Base-by-base conservation (phyloP, 2,329 filamentous ascomycete genomes). In the Colletotrichum sp. region DNA sequence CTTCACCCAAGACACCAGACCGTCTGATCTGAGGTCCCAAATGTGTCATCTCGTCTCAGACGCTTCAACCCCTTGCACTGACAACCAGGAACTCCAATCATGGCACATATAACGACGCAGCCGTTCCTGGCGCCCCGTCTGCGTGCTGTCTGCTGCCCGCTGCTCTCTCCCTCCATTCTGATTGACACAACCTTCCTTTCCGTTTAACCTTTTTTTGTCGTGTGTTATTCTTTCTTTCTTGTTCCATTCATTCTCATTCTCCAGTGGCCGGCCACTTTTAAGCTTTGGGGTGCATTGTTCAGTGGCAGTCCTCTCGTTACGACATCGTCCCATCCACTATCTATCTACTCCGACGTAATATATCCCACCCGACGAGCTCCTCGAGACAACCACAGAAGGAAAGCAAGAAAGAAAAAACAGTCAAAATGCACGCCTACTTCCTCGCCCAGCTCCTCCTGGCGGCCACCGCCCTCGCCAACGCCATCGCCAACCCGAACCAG, bases 1-100 rank as follows among this genome's bases (percentile, higher is more conserved):
- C 70, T 68, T 72, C 55, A 73, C 69, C 57, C 66, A 74, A 76
- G 74, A 75, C 74, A 69, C 44, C 65, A 64, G 69, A 70, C 77
- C 75, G 71, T 78, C 77, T 72, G 77, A 78, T 78, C 77, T 70
- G 68, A 77, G 67, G 52, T 63, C 65, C 69, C 65, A 63, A 71
- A 77, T 78, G 77, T 78, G 74, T 78, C 75, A 78, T 71, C 77
- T 75, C 67, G 77, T 78, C 77, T 78, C 69, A 71, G 74, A 67
- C 75, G 62, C 65, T 69, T 63, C 72, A 65, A 44, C 68, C 73
- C 70, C 66, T 57, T 67, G 49, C 57, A 71, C 64, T 36, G 62
- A 66, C 69, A 49, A 67, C 55, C 62, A 63, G 44, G 44, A 49
- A 39, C 32, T 34, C 39, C 64, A 55, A 18, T 18, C 36, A 63